Percentiles rank a stretch among this genome's conserved stretches.
These are phyloP conservation scores for Cercospora canescens DNA, from an alignment of 2,329 filamentous ascomycete species.

Conservation along the genomic window DNA sequence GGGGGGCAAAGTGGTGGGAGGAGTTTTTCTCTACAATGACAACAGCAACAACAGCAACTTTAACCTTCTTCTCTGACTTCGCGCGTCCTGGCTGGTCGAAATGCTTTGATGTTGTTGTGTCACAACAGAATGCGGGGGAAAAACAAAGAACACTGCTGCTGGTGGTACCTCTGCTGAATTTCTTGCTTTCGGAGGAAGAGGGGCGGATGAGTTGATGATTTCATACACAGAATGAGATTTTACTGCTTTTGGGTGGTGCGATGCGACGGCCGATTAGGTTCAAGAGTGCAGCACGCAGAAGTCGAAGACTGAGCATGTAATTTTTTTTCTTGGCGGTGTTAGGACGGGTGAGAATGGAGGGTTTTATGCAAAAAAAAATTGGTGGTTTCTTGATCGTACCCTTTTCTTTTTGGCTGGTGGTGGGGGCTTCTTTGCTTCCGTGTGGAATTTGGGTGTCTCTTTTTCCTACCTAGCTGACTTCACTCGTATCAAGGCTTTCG, in stretches of 20 bases:
- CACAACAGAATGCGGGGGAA: neutral
- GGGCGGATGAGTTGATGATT: neutral
- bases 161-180: neutral
- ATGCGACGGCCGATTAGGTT: neutral
- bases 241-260: neutral
- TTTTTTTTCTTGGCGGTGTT: too few species aligned
- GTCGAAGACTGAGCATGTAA: neutral
- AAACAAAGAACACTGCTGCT: neutral
- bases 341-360: neutral
- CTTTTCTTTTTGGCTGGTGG: neutral
- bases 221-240: neutral
- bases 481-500: neutral
- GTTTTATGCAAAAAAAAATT: too few species aligned
- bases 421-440: neutral
- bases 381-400: neutral
- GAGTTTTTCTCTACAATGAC: neutral
- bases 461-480: neutral
- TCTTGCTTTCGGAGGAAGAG: neutral
- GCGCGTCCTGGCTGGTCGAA: neutral
- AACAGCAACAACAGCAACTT: neutral
- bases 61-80: too few species aligned
- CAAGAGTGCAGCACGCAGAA: neutral
- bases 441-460: neutral
- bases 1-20: neutral
- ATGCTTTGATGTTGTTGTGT: neutral